Conservation (phyloP, 345 rosid genomes). For the Ailanthus altissimus region DNA sequence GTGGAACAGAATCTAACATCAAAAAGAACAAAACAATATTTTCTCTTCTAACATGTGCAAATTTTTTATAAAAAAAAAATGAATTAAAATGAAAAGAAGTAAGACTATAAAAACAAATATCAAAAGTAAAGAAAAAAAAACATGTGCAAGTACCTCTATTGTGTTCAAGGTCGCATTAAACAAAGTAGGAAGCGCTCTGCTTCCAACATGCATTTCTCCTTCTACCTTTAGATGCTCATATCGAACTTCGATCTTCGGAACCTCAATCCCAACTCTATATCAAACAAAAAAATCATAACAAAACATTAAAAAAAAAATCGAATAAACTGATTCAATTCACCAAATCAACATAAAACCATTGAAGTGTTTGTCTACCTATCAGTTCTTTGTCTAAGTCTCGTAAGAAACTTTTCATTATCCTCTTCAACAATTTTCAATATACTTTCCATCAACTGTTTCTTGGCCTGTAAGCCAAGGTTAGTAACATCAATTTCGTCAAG, state of each 20-base stretch:
- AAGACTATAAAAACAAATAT: not conserved
- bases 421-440: conserved; percentile 69
- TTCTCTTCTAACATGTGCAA: not conserved
- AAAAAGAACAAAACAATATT: too few species aligned
- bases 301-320: not conserved
- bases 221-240: conserved; percentile 61
- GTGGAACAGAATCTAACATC: not conserved
- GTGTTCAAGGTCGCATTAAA: conserved; percentile 60
- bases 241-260: conserved; percentile 82
- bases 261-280: conserved; percentile 78
- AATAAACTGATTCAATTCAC: not conserved
- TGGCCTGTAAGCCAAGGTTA: conserved; percentile 55
- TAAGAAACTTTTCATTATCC: conserved; percentile 76
- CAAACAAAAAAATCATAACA: not conserved
- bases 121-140: not conserved
- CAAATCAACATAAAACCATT: not conserved
- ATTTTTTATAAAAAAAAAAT: not conserved
- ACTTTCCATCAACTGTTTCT: conserved; percentile 66
- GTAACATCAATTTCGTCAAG: conserved; percentile 61
- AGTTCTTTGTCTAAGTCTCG: conserved; percentile 60
- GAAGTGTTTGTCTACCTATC: conserved; percentile 45
- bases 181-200: conserved; percentile 90
- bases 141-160: conserved; percentile 50
- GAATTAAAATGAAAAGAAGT: not conserved
- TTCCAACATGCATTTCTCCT: conserved; percentile 75